These are phyloP conservation scores for Pseudogymnoascus sp. DNA, from an alignment of 2,329 filamentous ascomycete genomes.

Conservation along the genomic window DNA sequence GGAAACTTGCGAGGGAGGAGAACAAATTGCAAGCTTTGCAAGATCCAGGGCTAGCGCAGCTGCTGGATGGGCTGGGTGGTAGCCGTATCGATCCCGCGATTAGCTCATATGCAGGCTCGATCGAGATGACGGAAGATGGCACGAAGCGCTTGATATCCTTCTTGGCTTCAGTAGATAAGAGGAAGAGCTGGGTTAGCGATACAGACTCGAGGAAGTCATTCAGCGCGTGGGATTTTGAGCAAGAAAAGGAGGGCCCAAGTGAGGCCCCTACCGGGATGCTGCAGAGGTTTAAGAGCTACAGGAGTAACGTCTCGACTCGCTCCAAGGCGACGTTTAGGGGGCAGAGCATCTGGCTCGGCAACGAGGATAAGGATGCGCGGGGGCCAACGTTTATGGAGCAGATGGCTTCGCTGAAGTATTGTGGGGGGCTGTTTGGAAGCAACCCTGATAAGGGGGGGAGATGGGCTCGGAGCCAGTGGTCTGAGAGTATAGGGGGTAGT, in stretches of 20 bases:
- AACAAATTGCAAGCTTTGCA: background rate
- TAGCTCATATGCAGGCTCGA: background rate
- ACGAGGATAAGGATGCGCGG: background rate
- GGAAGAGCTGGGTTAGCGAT: background rate
- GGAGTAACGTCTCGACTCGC: background rate
- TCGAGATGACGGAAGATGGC: constrained; percentile 1
- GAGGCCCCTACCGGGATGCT: background rate
- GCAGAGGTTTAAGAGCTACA: background rate
- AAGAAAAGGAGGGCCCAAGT: background rate
- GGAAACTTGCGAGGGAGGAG: background rate
- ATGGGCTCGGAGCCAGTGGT: background rate
- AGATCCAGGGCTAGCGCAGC: background rate
- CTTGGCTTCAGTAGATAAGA: background rate
- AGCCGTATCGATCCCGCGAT: background rate
- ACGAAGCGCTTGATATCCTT: background rate
- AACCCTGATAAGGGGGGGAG: background rate
- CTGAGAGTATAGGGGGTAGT: background rate
- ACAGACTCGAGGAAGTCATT: background rate
- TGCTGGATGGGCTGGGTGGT: background rate
- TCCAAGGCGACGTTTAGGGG: background rate
- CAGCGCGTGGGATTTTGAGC: background rate
- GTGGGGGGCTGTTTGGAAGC: background rate
- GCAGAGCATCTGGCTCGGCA: background rate
- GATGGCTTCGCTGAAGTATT: background rate
- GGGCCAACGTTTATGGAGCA: background rate